Base-by-base conservation (phyloP, 2,329 filamentous ascomycete genomes). In the Hypoxylon sp. region DNA sequence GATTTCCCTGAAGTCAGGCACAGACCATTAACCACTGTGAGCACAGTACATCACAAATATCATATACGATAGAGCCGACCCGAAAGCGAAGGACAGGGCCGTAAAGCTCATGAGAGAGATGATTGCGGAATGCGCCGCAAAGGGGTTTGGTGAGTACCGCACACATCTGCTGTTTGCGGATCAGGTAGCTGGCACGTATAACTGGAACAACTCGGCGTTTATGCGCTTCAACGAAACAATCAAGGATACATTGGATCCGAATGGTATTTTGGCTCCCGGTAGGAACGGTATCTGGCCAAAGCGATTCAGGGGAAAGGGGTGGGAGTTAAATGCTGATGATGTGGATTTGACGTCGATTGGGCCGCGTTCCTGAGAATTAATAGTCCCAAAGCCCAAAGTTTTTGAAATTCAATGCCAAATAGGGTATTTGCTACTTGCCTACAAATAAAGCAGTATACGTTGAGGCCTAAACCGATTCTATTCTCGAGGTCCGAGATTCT, bases 1-100 rank as follows among this genome's bases (percentile, higher is more conserved):
- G n/a, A 20, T 12, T 3, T 8, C 16, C 16, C 7, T 15, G 15
- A n/a, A n/a, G n/a, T n/a, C n/a, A n/a, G n/a, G n/a, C n/a, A n/a
- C n/a, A n/a, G n/a, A n/a, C n/a, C n/a, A n/a, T n/a, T n/a, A n/a
- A n/a, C n/a, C n/a, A n/a, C n/a, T n/a, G n/a, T n/a, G n/a, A n/a
- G n/a, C n/a, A n/a, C n/a, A 43, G 40, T 57, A 81, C 60, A 81
- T 82, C 49, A 74, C 80, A 2, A 78, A 77, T 49, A 76, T 83
- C 30, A 72, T 81, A 9, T 83, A 78, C 61, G 73, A 83, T 52
- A 69, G 74, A 4, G 69, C 71, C 26, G 69, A 77, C 23, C 57
- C 68, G 0, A 70, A 74, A 1, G 58, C 64, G 35, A 72, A 76
- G 56, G 41, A 23, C 50, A 67, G 57, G n/a, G 59, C 54, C 4